Evolutionary conservation across 2,329 filamentous ascomycete genomes (phyloP).

Genomic region (Fusarium nurragi): DNA sequence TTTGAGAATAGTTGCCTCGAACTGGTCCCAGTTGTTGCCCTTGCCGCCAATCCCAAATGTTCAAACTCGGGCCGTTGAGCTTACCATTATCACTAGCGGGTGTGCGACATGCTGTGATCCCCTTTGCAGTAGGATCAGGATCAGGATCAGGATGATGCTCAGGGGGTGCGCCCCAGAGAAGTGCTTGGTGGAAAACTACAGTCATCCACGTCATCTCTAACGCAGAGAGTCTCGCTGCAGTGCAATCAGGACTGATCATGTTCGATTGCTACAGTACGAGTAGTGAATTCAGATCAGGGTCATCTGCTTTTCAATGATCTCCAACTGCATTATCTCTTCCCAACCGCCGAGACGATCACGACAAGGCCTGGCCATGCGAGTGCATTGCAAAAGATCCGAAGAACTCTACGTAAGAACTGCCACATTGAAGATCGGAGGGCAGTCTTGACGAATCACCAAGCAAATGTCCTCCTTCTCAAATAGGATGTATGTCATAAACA

Average conservation of each 20-base stretch:
- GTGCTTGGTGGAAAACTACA: conserved; percentile 10
- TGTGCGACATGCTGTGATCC: conserved; percentile 31
- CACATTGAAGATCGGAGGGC: conserved; percentile 3
- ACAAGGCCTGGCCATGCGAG: not conserved
- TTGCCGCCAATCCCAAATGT: conserved; percentile 16
- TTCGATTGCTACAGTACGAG: not conserved
- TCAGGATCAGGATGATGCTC: conserved; percentile 13
- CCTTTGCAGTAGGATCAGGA: conserved; percentile 32
- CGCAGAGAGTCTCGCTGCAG: conserved; percentile 6
- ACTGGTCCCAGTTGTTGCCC: conserved; percentile 20
- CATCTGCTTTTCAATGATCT: not conserved
- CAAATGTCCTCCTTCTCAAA: conserved; percentile 4
- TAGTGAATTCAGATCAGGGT: not conserved
- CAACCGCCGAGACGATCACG: not conserved
- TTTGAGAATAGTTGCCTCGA: conserved; percentile 31
- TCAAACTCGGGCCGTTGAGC: conserved; percentile 34
- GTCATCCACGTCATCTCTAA: conserved; percentile 24
- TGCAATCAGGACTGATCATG: not conserved
- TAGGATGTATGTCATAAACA: conserved; percentile 1
- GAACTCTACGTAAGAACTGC: not conserved
- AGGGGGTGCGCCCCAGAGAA: conserved; percentile 24
- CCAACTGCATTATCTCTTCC: not conserved
- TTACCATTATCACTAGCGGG: conserved; percentile 21
- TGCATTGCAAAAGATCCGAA: not conserved
- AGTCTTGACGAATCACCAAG: conserved; percentile 1